Evolutionary conservation across 768 basidiomycete species (phyloP), one percentile per base, ranked within the genome.

Genomic region (Pleurotus sapidus): DNA sequence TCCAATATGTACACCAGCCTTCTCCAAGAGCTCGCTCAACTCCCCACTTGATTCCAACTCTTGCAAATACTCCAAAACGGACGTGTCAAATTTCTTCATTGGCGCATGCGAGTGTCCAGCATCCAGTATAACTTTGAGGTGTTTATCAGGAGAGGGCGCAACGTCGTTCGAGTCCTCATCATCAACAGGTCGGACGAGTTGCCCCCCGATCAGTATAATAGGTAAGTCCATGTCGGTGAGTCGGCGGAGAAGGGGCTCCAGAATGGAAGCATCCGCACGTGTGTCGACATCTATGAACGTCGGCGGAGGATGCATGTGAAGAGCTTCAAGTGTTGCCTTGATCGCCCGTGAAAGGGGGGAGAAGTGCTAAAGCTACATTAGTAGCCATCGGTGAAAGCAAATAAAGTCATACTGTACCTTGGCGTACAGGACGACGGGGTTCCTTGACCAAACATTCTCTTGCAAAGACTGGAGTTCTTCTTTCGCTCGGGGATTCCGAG

Each of bases 401-500:
- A 39, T 46, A 14, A 1, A 3, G 56, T 47, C 18, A 46, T 9
- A 15, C 5, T 12, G 12, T 48, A 84, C 91, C 78, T 90, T 89
- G 40, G 86, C 79, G 63, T 88, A 91, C 12, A 93, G 71, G 58
- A 93, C 81, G 38, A 93, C 84, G 0, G 91, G 91, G 62, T 88
- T 86, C 37, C 80, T 77, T 2, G 76, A 63, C 91, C 91, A 93
- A 1, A 88, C 83, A 30, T 89, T 84, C 1, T 77, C 71, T 6
- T 86, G 79, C 67, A 92, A 75, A 1, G 75, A 73, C 30, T 72
- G 68, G 30, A 92, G 73, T 67, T 92, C 89, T 30, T 84, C 79
- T 8, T 54, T 8, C 17, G 66, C 63, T 12, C 79, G 77, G 2
- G 81, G 72, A 43, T 81, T 75, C n/a, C 84, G 82, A 0, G 88